These are phyloP conservation scores for Aspergillus transmontanensis DNA, from an alignment of 2,329 filamentous ascomycete species.

Conservation along the genomic window DNA sequence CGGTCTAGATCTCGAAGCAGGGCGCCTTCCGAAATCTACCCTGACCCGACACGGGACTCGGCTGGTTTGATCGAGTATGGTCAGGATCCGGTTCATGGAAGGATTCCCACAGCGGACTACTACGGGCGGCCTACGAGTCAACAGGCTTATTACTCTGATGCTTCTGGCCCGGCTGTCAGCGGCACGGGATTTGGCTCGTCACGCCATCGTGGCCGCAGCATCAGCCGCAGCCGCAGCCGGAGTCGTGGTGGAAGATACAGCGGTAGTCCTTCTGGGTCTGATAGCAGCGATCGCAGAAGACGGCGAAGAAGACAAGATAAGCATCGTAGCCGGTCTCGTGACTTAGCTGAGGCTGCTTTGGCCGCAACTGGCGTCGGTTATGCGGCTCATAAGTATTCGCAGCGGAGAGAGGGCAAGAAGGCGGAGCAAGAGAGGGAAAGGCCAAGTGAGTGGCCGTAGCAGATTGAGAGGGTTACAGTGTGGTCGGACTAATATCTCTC, in stretches of 20 bases:
- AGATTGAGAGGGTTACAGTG: background rate
- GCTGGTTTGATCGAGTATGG: slow-evolving; percentile 66
- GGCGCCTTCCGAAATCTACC: slow-evolving; percentile 42
- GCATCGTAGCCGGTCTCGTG: slow-evolving; percentile 44
- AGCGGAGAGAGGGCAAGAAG: slow-evolving; percentile 59
- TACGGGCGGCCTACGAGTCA: slow-evolving; percentile 46
- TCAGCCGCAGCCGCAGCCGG: slow-evolving; percentile 47
- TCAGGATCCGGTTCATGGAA: slow-evolving; percentile 62
- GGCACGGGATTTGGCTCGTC: slow-evolving; percentile 30
- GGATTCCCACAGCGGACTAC: slow-evolving; percentile 51
- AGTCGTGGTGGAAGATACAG: slow-evolving; percentile 42
- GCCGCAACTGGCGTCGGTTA: slow-evolving; percentile 61
- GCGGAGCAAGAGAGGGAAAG: slow-evolving; percentile 52
- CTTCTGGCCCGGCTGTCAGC: slow-evolving; percentile 44
- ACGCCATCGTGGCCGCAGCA: slow-evolving; percentile 44
- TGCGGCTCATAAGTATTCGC: slow-evolving; percentile 60
- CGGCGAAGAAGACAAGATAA: slow-evolving; percentile 35
- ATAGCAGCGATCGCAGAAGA: slow-evolving; percentile 34
- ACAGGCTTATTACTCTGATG: slow-evolving; percentile 45
- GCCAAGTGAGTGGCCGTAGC: slow-evolving; percentile 43
- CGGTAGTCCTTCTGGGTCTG: slow-evolving; percentile 42
- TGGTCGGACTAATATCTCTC: background rate
- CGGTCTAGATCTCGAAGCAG: slow-evolving; percentile 52
- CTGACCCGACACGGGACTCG: slow-evolving; percentile 45
- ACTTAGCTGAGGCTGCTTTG: slow-evolving; percentile 57